phyloP scores from a whole-genome alignment of 495 filamentous ascomycete species.

The Neurospora discreta region DNA sequence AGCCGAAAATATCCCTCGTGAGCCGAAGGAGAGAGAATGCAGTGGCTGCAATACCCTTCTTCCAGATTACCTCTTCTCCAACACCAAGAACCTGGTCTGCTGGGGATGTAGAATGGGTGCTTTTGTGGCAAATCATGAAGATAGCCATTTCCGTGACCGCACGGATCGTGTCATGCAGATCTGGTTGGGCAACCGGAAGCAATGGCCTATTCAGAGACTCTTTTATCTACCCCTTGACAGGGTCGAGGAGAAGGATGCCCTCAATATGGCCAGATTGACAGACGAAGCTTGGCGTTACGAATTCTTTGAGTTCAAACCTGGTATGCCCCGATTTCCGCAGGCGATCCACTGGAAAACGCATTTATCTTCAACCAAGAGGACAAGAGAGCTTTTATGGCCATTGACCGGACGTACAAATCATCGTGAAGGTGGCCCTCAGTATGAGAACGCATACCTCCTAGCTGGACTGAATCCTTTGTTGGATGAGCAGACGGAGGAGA shows the following conservation, averaged over 20 bases:
- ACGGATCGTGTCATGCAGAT: neutral
- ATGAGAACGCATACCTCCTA: constrained; percentile 1
- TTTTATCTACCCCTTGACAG: neutral
- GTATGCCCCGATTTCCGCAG: neutral
- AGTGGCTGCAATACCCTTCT: neutral
- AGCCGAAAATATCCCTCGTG: neutral
- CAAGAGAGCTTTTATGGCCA: neutral
- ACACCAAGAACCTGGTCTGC: constrained; percentile 1
- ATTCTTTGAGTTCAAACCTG: neutral
- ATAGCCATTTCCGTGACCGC: constrained; percentile 14
- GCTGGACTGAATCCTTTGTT: neutral
- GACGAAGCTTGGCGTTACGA: neutral
- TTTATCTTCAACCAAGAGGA: neutral
- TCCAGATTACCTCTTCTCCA: constrained; percentile 1
- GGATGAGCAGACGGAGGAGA: neutral
- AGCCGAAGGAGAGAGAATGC: constrained; percentile 1
- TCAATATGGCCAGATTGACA: neutral
- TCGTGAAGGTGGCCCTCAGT: constrained; percentile 11
- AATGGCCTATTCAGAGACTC: neutral
- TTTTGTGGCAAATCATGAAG: constrained; percentile 10
- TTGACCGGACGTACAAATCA: constrained; percentile 1
- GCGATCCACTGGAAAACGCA: neutral
- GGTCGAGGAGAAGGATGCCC: neutral
- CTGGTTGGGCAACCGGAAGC: neutral
- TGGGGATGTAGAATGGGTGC: constrained; percentile 11